Percentiles rank a stretch among this genome's conserved stretches.
phyloP scores from a whole-genome alignment of 2,329 filamentous ascomycete species.

The Raffaelea albimanens region DNA sequence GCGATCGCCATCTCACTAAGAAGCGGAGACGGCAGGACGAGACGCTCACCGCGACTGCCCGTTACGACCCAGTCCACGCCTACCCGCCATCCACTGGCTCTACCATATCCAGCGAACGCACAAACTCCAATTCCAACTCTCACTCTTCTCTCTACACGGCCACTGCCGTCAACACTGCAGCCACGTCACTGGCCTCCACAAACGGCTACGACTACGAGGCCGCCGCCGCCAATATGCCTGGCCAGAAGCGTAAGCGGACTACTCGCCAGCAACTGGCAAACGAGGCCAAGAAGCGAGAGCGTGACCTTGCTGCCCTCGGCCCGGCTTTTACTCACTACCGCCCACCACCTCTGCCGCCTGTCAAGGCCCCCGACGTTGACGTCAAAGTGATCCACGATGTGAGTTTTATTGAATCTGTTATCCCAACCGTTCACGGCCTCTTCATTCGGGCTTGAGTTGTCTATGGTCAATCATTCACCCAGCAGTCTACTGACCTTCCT shows the following conservation, averaged over 20 bases:
- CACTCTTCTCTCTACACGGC: slow-evolving; percentile 74
- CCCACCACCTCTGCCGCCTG: slow-evolving; percentile 77
- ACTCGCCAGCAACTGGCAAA: slow-evolving; percentile 70
- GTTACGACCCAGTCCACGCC: slow-evolving; percentile 61
- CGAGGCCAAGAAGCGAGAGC: slow-evolving; percentile 68
- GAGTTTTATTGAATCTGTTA: too few species aligned
- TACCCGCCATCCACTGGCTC: slow-evolving; percentile 52
- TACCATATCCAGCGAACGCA: slow-evolving; percentile 74
- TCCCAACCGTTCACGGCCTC: too few species aligned
- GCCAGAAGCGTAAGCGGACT: slow-evolving; percentile 78
- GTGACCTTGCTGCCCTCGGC: slow-evolving; percentile 60
- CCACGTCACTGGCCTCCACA: slow-evolving; percentile 71
- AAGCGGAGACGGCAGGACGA: slow-evolving; percentile 60
- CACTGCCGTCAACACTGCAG: slow-evolving; percentile 57
- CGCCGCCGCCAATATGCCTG: slow-evolving; percentile 44
- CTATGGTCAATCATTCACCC: background rate
- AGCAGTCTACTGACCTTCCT: slow-evolving; percentile 26
- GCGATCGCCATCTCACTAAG: slow-evolving; percentile 49
- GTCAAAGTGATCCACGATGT: slow-evolving; percentile 56
- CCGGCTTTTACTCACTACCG: slow-evolving; percentile 72
- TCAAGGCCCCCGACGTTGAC: slow-evolving; percentile 75
- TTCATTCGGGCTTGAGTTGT: too few species aligned
- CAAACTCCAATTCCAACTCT: slow-evolving; percentile 63
- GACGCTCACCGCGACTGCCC: slow-evolving; percentile 24
- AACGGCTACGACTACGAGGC: slow-evolving; percentile 57